Evolutionary conservation across 2,329 filamentous ascomycete genomes (phyloP).

Genomic region (Hirsutella minnesotensis): DNA sequence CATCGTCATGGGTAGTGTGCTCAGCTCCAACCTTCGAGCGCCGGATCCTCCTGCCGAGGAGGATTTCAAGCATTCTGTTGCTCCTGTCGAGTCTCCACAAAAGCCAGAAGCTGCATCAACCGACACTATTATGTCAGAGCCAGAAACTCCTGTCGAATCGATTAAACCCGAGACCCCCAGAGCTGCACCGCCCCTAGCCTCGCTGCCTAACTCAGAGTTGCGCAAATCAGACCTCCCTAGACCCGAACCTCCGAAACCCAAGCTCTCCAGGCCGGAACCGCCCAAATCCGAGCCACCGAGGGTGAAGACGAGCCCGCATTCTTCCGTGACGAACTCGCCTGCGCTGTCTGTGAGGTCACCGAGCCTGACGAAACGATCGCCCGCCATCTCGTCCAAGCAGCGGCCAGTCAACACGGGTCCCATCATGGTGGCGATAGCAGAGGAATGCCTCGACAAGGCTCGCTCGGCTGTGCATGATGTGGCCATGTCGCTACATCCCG

Average conservation of each 20-base stretch:
- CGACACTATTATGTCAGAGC: too few relatives aligned
- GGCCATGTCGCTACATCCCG: constrained; percentile 22
- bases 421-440: constrained; percentile 58
- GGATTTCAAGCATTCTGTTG: constrained; percentile 1
- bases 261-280: constrained; percentile 5
- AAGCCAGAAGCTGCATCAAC: too few relatives aligned
- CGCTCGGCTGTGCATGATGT: constrained; percentile 39
- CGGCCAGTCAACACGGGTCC: constrained; percentile 39
- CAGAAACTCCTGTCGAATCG: too few relatives aligned
- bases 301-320: constrained; percentile 24
- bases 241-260: constrained; percentile 6
- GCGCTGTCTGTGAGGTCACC: constrained; percentile 27
- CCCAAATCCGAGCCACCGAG: constrained; percentile 5
- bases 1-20: constrained; percentile 11
- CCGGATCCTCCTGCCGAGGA: constrained; percentile 4
- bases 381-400: constrained; percentile 26
- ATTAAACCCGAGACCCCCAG: too few relatives aligned
- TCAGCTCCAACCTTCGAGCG: constrained; percentile 8
- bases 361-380: constrained; percentile 28
- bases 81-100: too few relatives aligned
- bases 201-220: too few relatives aligned
- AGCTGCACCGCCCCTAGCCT: too few relatives aligned
- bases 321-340: constrained; percentile 28
- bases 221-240: constrained; percentile 5
- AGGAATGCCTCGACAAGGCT: constrained; percentile 63